A percentile compares a stretch with the other conserved stretches of the same genome.
Evolutionary conservation across 352 stramenopile genomes (phyloP).

Genomic region (Globisporangium viniferum): DNA sequence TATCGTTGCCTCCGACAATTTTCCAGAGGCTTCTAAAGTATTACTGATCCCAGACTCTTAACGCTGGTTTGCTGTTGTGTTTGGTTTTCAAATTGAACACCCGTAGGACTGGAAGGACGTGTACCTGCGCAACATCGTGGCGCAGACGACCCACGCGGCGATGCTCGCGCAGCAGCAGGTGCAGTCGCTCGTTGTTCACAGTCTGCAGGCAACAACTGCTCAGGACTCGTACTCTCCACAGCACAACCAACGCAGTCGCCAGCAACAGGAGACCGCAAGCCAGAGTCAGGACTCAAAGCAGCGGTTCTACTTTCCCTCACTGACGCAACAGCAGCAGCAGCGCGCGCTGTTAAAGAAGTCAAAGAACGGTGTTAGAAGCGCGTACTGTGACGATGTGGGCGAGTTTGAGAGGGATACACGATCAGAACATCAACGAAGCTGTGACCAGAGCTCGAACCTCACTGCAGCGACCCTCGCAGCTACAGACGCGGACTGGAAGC

Average conservation of each 20-base stretch:
- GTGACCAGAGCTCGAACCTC: neutral
- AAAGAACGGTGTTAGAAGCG: neutral
- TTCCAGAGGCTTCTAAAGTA: neutral
- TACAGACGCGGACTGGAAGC: constrained; percentile 26
- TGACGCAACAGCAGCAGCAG: constrained; percentile 13
- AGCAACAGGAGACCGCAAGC: neutral
- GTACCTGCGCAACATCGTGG: constrained; percentile 42
- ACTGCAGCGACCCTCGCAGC: neutral
- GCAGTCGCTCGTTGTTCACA: neutral
- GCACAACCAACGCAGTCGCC: neutral
- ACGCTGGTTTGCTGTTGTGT: neutral
- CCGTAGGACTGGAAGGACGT: constrained; percentile 50
- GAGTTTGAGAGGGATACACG: neutral
- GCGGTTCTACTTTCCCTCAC: constrained; percentile 13
- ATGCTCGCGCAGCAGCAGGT: constrained; percentile 41
- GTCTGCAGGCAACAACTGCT: neutral
- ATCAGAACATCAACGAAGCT: neutral
- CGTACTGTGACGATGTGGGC: neutral
- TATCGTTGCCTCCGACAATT: neutral
- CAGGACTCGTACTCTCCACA: neutral
- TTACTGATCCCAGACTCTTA: neutral
- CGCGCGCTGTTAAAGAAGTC: constrained; percentile 1
- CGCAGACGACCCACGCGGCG: constrained; percentile 58
- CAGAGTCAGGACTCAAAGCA: neutral
- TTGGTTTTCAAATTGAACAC: neutral